Percentiles rank a stretch among this genome's conserved stretches.
Evolutionary conservation across 805 yeast species (phyloP).

Genomic region (Kockiozyma suomiensis): DNA sequence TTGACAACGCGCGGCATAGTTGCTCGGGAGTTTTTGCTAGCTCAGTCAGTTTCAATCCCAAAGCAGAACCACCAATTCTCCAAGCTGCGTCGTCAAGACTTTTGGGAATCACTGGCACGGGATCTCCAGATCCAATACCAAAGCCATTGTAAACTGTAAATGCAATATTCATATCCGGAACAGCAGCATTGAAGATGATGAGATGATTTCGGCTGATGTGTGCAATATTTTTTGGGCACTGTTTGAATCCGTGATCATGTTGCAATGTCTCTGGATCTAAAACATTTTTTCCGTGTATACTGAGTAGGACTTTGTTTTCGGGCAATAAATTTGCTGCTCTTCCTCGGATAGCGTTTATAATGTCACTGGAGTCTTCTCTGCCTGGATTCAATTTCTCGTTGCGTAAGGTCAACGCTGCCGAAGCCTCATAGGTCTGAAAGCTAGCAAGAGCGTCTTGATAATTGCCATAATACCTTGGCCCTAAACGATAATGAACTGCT

Average conservation of each 20-base stretch:
- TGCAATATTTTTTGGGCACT: constrained; percentile 21
- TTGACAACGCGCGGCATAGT: constrained; percentile 44
- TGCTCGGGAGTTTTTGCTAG: constrained; percentile 44
- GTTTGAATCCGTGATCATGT: constrained; percentile 25
- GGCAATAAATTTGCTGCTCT: constrained; percentile 32
- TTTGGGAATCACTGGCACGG: constrained; percentile 27
- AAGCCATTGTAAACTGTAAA: constrained; percentile 25
- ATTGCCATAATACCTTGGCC: constrained; percentile 37
- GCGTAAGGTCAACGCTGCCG: constrained; percentile 34
- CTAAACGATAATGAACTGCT: constrained; percentile 34
- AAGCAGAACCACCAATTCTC: constrained; percentile 55
- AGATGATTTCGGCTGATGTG: constrained; percentile 29
- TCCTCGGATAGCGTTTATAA: constrained; percentile 34
- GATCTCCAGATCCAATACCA: constrained; percentile 33
- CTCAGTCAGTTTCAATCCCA: constrained; percentile 53
- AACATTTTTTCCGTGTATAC: constrained; percentile 34
- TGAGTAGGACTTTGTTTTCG: constrained; percentile 29
- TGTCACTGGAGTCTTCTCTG: constrained; percentile 29
- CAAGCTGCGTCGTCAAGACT: constrained; percentile 36
- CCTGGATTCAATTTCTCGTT: constrained; percentile 31
- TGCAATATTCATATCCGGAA: constrained; percentile 32
- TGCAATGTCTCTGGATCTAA: constrained; percentile 14
- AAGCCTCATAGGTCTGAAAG: constrained; percentile 38
- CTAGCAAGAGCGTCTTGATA: constrained; percentile 37
- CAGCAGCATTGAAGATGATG: constrained; percentile 26